phyloP scores from a whole-genome alignment of 352 stramenopile genomes.

The Nothophytophthora sp. region DNA sequence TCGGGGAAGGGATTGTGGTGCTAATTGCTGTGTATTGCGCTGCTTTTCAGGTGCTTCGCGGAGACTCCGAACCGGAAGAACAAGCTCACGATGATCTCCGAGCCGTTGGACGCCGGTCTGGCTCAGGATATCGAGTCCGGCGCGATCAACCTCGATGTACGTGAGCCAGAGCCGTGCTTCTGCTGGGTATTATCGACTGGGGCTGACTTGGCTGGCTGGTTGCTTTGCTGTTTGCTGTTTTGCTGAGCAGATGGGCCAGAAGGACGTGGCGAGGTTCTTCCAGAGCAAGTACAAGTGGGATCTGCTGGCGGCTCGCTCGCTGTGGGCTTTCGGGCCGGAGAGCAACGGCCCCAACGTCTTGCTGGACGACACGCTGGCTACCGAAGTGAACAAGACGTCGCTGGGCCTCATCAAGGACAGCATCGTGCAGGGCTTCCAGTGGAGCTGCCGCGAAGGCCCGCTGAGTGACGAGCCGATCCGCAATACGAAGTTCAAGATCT shows the following conservation, averaged over 20 bases:
- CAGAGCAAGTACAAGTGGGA: constrained; percentile 99
- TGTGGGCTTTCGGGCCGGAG: constrained; percentile 99
- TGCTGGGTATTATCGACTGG: background rate
- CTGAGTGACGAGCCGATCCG: constrained; percentile 98
- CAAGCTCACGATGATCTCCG: constrained; percentile 99
- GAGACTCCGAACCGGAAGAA: constrained; percentile 99
- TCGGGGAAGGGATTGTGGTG: background rate
- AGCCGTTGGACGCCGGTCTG: constrained; percentile 94
- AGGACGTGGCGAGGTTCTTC: constrained; percentile 92
- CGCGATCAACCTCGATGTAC: constrained; percentile 89
- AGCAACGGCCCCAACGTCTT: constrained; percentile 99
- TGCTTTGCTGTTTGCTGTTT: constrained; percentile 6
- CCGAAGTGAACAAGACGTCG: too few species aligned
- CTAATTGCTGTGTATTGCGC: constrained; percentile 1
- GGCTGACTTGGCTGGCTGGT: constrained; percentile 3
- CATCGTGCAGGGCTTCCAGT: constrained; percentile 98
- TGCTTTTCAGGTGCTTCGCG: constrained; percentile 71
- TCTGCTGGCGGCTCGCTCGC: constrained; percentile 98
- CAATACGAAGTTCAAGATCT: constrained; percentile 97
- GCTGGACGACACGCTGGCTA: constrained; percentile 99
- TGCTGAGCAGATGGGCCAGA: constrained; percentile 63
- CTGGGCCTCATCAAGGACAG: constrained; percentile 99
- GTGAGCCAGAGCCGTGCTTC: constrained; percentile 6
- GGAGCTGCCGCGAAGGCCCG: constrained; percentile 97
- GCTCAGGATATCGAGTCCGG: constrained; percentile 96